Base-by-base conservation (phyloP, 1,284 basidiomycete genomes). In the Trametes sp. region DNA sequence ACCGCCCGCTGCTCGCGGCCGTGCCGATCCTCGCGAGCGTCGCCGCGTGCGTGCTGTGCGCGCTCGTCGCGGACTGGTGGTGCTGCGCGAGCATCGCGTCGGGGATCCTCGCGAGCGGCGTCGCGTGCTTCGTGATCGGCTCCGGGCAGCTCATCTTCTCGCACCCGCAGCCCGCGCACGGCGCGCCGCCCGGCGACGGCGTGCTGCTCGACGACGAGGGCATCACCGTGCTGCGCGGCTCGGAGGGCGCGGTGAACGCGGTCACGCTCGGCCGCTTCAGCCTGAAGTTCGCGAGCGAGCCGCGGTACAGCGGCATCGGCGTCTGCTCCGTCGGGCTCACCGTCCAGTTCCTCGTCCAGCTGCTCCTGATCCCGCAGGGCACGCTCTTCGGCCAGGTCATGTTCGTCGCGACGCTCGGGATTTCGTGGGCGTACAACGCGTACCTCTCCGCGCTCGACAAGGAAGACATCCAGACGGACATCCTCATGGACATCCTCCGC, bases 391-490 rank as follows among this genome's bases (percentile, higher is more conserved):
- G 64, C 4, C 64, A 66, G 60, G 26, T 69, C 49, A 61, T 69
- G 62, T 66, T 69, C 62, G 57, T 69, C 46, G 56, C 51, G 36
- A 63, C 62, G 26, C 64, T 69, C 49, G 64, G 38, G 0, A 31
- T 61, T 9, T 69, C 67, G 31, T 69, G 67, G 67, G 24, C 29
- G 16, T 69, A 66, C 62, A 69, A 66, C 62, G 57, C 62, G 33
- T 64, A 64, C 38, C 61, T 69, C 11, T 64, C 67, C 13, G 61
- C 62, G 31, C 57, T 69, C 44, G 64, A 66, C 52, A 59, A 61
- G 54, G 65, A 69, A 54, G 64, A 65, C 46, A 56, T 61, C 53
- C 67, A 69, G 63, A 66, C 61, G 28, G 59, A 62, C 26, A 61
- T 66, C 23, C 59, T 68, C 23, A 16, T 63, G 24, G 56, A 61